Evolutionary conservation across 495 filamentous ascomycete species (phyloP).

Genomic region (Hypomontagnella monticulosa): DNA sequence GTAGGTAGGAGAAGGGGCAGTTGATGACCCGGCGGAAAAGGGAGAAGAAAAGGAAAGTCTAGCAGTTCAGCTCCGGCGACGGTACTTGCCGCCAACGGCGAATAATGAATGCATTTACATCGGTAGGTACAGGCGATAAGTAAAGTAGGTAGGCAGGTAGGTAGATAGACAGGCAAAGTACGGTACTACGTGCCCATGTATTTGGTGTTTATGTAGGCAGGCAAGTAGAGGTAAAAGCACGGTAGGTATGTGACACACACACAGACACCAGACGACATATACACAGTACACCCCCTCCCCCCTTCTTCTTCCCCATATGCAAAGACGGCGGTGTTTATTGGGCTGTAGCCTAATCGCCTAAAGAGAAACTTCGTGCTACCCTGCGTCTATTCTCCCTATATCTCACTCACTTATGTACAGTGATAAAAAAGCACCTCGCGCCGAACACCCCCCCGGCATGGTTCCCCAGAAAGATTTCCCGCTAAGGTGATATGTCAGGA

Average conservation of each 20-base stretch:
- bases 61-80: slow-evolving; percentile 12
- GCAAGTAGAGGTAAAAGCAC: not conserved
- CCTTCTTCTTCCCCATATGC: not conserved
- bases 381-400: slow-evolving; percentile 29
- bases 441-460: slow-evolving; percentile 29
- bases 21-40: slow-evolving; percentile 13
- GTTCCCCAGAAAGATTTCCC: slow-evolving; percentile 51
- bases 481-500: slow-evolving; percentile 49
- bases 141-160: not conserved
- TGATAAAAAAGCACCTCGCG: slow-evolving; percentile 21
- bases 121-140: not conserved
- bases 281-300: not conserved
- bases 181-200: no score
- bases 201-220: not conserved
- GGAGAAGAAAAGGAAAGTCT: slow-evolving; percentile 12
- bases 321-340: slow-evolving; percentile 8
- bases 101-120: slow-evolving; percentile 9
- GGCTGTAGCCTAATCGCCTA: not conserved
- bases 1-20: slow-evolving; percentile 1
- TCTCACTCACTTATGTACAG: slow-evolving; percentile 32
- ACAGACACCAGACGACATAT: not conserved
- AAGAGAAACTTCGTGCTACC: slow-evolving; percentile 24
- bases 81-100: slow-evolving; percentile 28
- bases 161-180: no score
- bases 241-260: no score